Percentiles rank a stretch among this genome's conserved stretches.
phyloP scores from a whole-genome alignment of 2,329 filamentous ascomycete genomes.

The Corniculantispora saksenae region DNA sequence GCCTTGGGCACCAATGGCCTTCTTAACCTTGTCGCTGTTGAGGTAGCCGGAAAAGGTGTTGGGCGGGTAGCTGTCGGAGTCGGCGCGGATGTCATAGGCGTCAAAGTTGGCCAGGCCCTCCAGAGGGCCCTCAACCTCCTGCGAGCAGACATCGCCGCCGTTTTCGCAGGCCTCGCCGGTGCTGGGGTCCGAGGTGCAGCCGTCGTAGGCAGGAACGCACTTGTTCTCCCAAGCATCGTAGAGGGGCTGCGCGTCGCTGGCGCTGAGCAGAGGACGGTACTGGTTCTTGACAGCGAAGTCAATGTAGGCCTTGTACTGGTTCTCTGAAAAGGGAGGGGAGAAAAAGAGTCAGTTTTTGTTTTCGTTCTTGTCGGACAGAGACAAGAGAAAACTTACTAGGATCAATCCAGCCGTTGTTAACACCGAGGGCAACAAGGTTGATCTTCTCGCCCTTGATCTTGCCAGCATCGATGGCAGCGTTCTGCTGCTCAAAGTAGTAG shows the following conservation, averaged over 20 bases:
- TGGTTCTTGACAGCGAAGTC: constrained; percentile 48
- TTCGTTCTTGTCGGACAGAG: constrained; percentile 17
- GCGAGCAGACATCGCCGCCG: constrained; percentile 30
- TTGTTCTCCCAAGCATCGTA: constrained; percentile 25
- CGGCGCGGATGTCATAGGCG: constrained; percentile 48
- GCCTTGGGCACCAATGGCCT: constrained; percentile 44
- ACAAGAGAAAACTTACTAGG: constrained; percentile 13
- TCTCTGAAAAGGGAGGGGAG: constrained; percentile 21
- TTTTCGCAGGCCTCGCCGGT: constrained; percentile 28
- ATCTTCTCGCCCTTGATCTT: constrained; percentile 43
- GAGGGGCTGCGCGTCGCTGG: constrained; percentile 16
- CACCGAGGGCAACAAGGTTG: constrained; percentile 53
- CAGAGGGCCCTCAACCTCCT: constrained; percentile 26
- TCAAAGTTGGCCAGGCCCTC: constrained; percentile 36
- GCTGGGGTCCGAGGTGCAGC: constrained; percentile 29
- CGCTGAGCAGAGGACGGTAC: constrained; percentile 31
- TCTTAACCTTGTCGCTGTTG: constrained; percentile 35
- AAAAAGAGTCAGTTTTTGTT: constrained; percentile 15
- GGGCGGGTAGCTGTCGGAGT: constrained; percentile 40
- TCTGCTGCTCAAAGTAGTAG: constrained; percentile 57
- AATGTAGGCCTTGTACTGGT: constrained; percentile 41
- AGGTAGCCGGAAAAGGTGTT: constrained; percentile 45
- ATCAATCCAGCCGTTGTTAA: constrained; percentile 61
- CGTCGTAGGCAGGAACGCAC: constrained; percentile 26
- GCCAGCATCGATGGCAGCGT: constrained; percentile 49